Evolutionary conservation across 2,329 filamentous ascomycete species (phyloP).

Genomic region (Aspergillus oerlinghausenensis): DNA sequence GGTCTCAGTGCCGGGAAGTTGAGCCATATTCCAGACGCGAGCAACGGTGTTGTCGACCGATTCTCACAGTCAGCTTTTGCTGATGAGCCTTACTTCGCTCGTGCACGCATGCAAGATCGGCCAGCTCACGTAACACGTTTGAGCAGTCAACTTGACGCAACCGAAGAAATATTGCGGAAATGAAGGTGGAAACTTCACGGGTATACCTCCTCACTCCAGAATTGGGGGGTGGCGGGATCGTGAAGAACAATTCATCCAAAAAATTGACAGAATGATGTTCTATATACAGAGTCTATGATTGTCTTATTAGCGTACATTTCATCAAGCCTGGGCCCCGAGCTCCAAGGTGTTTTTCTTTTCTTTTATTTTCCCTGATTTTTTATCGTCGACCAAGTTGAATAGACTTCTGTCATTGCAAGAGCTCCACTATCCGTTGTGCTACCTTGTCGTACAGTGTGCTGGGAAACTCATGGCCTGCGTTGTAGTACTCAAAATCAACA

Average conservation of each 20-base stretch:
- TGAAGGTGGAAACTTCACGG: constrained; percentile 1
- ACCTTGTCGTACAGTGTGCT: constrained; percentile 59
- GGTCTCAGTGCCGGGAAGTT: constrained; percentile 25
- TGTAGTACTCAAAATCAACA: constrained; percentile 53
- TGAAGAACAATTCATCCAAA: background rate
- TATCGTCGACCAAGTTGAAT: background rate
- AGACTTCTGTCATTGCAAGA: constrained; percentile 17
- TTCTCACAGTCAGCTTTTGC: constrained; percentile 23
- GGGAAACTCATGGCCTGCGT: constrained; percentile 66
- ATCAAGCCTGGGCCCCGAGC: background rate
- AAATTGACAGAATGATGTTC: constrained; percentile 2
- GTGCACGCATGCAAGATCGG: constrained; percentile 27
- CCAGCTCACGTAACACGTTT: constrained; percentile 27
- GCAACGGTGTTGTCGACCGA: constrained; percentile 21
- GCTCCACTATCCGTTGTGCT: constrained; percentile 47
- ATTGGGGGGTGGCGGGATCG: background rate
- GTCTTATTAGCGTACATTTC: constrained; percentile 2
- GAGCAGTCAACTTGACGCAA: constrained; percentile 25
- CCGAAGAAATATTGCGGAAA: constrained; percentile 26
- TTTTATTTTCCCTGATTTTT: too few species aligned
- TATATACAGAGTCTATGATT: constrained; percentile 12
- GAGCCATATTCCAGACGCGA: constrained; percentile 22
- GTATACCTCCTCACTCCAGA: constrained; percentile 4
- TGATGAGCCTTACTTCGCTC: constrained; percentile 31
- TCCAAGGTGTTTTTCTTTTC: background rate